Conservation (phyloP, 129 eudicot genomes). For the Pseudognaphalium luteoalbum region DNA sequence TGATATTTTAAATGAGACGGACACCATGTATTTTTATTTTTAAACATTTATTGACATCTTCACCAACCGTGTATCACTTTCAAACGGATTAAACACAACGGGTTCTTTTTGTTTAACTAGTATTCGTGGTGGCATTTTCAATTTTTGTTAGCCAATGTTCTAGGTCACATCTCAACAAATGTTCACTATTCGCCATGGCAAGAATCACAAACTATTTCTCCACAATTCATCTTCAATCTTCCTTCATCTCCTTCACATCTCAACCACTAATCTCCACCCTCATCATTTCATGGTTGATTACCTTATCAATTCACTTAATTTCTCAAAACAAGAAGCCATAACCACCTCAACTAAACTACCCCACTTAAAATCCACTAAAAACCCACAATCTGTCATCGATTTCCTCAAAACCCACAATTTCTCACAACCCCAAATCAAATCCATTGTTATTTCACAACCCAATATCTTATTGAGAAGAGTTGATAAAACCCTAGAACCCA, state of each 20-base stretch:
- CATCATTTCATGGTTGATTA: conserved; percentile 31
- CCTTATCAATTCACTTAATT: conserved; percentile 32
- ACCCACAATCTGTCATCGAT: conserved; percentile 31
- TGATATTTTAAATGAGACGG: too few species aligned
- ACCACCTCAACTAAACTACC: conserved; percentile 29
- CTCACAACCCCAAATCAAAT: conserved; percentile 35
- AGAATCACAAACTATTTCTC: conserved; percentile 10
- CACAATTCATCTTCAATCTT: conserved; percentile 12
- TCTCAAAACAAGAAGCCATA: conserved; percentile 39
- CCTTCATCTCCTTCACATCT: conserved; percentile 2
- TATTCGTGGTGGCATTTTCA: background rate
- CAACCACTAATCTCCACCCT: conserved; percentile 13
- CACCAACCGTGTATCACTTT: too few species aligned
- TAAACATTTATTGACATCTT: too few species aligned
- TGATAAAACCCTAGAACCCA: conserved; percentile 44
- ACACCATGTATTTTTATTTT: too few species aligned
- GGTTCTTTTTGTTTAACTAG: background rate
- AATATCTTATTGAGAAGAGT: conserved; percentile 24
- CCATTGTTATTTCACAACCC: conserved; percentile 27
- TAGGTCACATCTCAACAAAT: background rate
- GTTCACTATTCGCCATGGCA: conserved; percentile 18
- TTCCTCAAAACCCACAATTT: conserved; percentile 27
- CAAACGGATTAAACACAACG: too few species aligned
- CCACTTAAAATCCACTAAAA: conserved; percentile 36
- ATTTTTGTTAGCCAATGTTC: background rate